Evolutionary conservation across 192 early-diverging fungal genomes (phyloP), one percentile per base, ranked within the genome.

Genomic region (Backusella tarrabulga): DNA sequence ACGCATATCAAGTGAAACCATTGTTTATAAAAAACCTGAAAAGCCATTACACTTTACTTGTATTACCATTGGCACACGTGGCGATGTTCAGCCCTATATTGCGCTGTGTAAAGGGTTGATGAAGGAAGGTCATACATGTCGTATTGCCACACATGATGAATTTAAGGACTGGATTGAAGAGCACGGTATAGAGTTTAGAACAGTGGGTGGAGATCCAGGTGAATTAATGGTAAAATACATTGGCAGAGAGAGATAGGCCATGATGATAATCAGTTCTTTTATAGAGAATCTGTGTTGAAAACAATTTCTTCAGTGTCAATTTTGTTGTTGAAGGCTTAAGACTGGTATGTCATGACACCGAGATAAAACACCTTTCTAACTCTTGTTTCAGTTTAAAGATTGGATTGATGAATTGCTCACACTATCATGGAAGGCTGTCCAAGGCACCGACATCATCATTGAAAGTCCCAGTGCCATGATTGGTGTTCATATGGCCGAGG

Each of bases 61-160:
- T 54, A 68, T 92, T 38, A 94, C 92, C 2, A 91, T 94, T 76
- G 93, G 93, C 29, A 89, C 90, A 34, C 87, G 93, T 66, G 93
- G 93, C 3, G 93, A 94, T 82, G 91, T 94, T 9, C 93, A 94
- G 67, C 91, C 91, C 8, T 91, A 85, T 75, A 88, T 94, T 81
- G 91, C 92, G 4, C 87, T 93, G 2, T 87, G 91, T 77, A 92
- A 93, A 75, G 83, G 85, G 12, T 71, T 94, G 19, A 85, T 85
- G 80, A 80, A 83, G 41, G 85, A 91, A 42, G 92, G 92, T 6
- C 91, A 94, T 70, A 77, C 71, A 9, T 89, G 88, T 70, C 85
- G 90, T 35, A 91, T 94, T 54, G 88, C 92, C 8, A 92, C 93
- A 1, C 92, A 93, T 70, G 80, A 71, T 34, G 92, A 92, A 66